Evolutionary conservation across 148 eudicot species (phyloP).

Genomic region (Diospyros lotus): DNA sequence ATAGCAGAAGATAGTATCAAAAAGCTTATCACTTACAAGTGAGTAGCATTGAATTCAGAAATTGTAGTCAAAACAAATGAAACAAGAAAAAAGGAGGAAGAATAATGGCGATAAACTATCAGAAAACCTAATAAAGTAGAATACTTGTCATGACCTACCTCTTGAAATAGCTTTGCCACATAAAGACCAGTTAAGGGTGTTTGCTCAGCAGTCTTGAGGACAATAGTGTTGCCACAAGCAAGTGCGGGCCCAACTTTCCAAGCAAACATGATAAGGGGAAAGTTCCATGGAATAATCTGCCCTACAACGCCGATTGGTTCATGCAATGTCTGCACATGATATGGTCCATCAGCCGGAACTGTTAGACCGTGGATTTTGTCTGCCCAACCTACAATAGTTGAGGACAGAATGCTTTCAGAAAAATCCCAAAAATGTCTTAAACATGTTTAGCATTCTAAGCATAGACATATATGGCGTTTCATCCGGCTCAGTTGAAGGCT

Average conservation of each 20-base stretch:
- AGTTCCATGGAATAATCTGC: conserved; percentile 30
- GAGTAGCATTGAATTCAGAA: too few species aligned
- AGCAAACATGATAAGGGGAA: conserved; percentile 28
- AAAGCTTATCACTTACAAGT: background rate
- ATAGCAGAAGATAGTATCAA: background rate
- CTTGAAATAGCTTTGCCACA: conserved; percentile 26
- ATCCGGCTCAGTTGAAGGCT: background rate
- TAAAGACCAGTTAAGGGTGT: conserved; percentile 28
- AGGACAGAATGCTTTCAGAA: background rate
- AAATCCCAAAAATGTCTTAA: background rate
- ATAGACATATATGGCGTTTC: background rate
- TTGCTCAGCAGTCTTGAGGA: conserved; percentile 30
- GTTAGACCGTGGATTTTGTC: conserved; percentile 31
- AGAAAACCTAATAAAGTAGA: background rate
- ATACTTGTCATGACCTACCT: conserved; percentile 9
- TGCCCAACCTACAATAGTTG: conserved; percentile 26
- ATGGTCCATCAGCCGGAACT: conserved; percentile 23
- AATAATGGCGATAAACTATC: background rate
- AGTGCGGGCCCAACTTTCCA: conserved; percentile 32
- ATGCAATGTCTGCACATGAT: conserved; percentile 27
- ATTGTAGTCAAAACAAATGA: background rate
- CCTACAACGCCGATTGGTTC: conserved; percentile 31
- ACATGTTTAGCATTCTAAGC: background rate
- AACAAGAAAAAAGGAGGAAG: background rate
- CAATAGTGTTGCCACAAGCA: conserved; percentile 27